Evolutionary conservation across 208 protist species (phyloP).

Genomic region (Spongospora subterranea): DNA sequence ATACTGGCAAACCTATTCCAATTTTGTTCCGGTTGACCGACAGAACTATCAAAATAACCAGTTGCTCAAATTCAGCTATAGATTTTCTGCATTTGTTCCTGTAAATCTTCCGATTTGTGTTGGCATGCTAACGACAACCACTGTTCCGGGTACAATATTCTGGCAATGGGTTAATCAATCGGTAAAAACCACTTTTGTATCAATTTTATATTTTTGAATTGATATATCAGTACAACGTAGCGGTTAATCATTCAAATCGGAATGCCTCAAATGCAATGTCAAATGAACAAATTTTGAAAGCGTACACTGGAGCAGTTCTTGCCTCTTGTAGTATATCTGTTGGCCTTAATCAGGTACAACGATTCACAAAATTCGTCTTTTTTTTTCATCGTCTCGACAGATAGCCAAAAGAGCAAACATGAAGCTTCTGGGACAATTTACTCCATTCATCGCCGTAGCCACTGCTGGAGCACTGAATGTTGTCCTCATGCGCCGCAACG

Average conservation of each 20-base stretch:
- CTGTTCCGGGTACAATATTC: background rate
- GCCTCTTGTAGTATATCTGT: slow-evolving; percentile 33
- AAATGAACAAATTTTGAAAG: slow-evolving; percentile 46
- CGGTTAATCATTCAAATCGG: slow-evolving; percentile 50
- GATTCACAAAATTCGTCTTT: background rate
- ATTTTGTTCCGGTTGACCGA: background rate
- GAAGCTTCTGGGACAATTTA: background rate
- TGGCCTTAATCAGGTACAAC: slow-evolving; percentile 20
- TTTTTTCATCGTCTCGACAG: background rate
- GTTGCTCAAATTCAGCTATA: background rate
- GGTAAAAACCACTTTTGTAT: background rate
- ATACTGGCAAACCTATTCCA: slow-evolving; percentile 30
- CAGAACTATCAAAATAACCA: background rate
- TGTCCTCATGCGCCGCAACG: background rate
- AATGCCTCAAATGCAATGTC: slow-evolving; percentile 48
- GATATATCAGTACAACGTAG: background rate
- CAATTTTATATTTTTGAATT: background rate
- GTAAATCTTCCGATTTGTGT: slow-evolving; percentile 41
- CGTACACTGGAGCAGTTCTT: background rate
- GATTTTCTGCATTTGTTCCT: slow-evolving; percentile 43
- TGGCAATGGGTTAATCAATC: slow-evolving; percentile 55
- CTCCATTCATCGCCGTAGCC: slow-evolving; percentile 46
- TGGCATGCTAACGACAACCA: slow-evolving; percentile 36
- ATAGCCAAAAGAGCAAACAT: slow-evolving; percentile 5
- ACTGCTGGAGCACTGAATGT: slow-evolving; percentile 28